phyloP scores from a whole-genome alignment of 768 basidiomycete genomes.

The Xerocomus potaroensis region DNA sequence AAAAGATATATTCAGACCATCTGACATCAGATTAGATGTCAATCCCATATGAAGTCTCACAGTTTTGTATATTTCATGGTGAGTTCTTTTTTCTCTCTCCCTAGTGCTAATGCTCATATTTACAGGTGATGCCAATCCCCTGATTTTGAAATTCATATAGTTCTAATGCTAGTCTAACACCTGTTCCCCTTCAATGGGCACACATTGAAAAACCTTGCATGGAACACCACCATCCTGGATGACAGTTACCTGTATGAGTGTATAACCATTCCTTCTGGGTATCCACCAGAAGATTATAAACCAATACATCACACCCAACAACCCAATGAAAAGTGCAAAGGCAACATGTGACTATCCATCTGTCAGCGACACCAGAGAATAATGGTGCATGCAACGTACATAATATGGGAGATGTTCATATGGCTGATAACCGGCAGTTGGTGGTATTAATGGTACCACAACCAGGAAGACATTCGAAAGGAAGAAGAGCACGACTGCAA shows the following conservation, averaged over 20 bases:
- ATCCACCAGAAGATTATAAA: slow-evolving; percentile 47
- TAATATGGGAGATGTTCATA: slow-evolving; percentile 66
- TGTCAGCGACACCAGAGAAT: background rate
- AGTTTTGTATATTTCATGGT: no score
- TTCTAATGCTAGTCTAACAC: no score
- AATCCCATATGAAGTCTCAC: no score
- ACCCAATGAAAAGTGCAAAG: slow-evolving; percentile 42
- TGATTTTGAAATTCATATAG: no score
- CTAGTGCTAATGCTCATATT: no score
- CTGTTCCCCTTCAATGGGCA: slow-evolving; percentile 24
- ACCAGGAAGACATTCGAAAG: slow-evolving; percentile 62
- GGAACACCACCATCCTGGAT: slow-evolving; percentile 56
- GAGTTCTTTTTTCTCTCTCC: no score
- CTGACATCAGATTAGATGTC: no score
- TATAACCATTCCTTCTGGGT: slow-evolving; percentile 46
- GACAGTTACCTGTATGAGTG: slow-evolving; percentile 43
- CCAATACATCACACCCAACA: slow-evolving; percentile 56
- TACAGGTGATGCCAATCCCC: no score
- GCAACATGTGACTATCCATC: slow-evolving; percentile 43
- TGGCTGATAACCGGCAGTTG: slow-evolving; percentile 42
- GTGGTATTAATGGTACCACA: slow-evolving; percentile 61
- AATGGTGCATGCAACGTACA: slow-evolving; percentile 45
- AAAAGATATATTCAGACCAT: no score
- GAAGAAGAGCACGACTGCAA: slow-evolving; percentile 50
- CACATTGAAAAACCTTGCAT: slow-evolving; percentile 46